Evolutionary conservation across 768 basidiomycete genomes (phyloP).

Genomic region (Lactifluus subvellereus): DNA sequence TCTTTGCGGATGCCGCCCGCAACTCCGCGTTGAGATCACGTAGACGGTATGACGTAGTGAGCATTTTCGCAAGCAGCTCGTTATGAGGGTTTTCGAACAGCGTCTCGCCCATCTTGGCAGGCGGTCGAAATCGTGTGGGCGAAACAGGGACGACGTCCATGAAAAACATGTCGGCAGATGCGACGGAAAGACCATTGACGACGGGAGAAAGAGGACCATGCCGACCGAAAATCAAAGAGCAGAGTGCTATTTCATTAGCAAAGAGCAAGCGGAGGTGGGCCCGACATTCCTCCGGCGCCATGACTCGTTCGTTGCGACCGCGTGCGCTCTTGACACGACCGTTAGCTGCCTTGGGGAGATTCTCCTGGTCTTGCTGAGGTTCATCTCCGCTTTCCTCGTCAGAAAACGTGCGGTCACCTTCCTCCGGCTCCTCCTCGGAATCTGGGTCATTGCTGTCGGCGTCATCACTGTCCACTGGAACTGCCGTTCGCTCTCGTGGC

Average conservation of each 20-base stretch:
- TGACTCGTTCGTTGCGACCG: constrained; percentile 84
- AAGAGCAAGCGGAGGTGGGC: constrained; percentile 90
- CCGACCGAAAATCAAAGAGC: constrained; percentile 83
- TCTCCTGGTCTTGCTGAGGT: constrained; percentile 33
- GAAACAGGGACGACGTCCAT: constrained; percentile 87
- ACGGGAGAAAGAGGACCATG: constrained; percentile 79
- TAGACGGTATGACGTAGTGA: constrained; percentile 74
- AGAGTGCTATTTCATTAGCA: constrained; percentile 72
- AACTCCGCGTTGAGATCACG: constrained; percentile 71
- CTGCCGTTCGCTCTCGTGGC: constrained; percentile 27
- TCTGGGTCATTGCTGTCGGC: constrained; percentile 37
- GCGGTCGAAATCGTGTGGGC: constrained; percentile 94
- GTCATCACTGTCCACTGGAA: neutral
- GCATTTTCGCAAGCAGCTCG: constrained; percentile 73
- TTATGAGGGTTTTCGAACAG: constrained; percentile 97
- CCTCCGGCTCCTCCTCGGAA: constrained; percentile 47
- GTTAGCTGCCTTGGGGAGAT: constrained; percentile 47
- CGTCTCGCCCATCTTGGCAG: constrained; percentile 84
- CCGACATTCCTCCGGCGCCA: constrained; percentile 88
- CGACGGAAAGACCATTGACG: constrained; percentile 54
- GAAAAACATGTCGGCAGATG: constrained; percentile 95
- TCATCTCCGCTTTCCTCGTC: constrained; percentile 39
- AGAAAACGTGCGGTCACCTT: constrained; percentile 43
- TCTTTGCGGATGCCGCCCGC: constrained; percentile 55
- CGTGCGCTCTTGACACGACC: constrained; percentile 70